Base-by-base conservation (phyloP, 179 eudicot species). In the Dionaea muscipula region DNA sequence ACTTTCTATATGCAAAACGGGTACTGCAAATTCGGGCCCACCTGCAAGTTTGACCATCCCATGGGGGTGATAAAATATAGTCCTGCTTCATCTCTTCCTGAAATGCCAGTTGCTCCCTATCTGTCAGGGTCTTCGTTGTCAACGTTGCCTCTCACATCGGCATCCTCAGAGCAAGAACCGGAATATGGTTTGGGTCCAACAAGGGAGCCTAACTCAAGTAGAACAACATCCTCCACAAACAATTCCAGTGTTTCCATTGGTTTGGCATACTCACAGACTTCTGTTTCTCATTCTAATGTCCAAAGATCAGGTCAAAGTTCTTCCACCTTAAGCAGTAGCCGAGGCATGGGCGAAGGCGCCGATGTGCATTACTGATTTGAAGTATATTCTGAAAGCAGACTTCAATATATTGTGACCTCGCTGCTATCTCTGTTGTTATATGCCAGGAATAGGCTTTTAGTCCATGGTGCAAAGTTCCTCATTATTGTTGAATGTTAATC, bases 41-140 rank as follows among this genome's bases (percentile, higher is more conserved):
- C 86, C 0, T 90, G 97, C 69, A 90, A 84, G 67, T 90, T 84
- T 59, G 94, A 90, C 69, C 97, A 90, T 62, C 95, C 97, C 23
- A 63, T 86, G 49, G 70, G 67, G 47, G 22, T 76, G 58, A 67
- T 78, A 67, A 78, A 79, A 53, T 86, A 80, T 56, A 73, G 78
- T 65, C 78, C 90, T 33, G 73, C 80, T 67, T 85, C 96, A 8
- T 82, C 95, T 53, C 70, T 81, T 22, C 26, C 82, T n/a, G 87
- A 90, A 62, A 65, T 76, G 43, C 87, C 86, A 46, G 70, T 77
- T 59, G 69, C 81, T 56, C 84, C 89, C 53, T 81, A 74, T 70
- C 31, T 79, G 69, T 58, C 67, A 13, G 68, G 66, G 27, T 60
- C 85, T 39, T 55, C 81, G 25, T 26, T 68, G 14, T 50, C 74